Percentiles rank a stretch among this genome's conserved stretches.
Conservation (phyloP, 768 basidiomycete species). For the Chlorophyllum brunneum region DNA sequence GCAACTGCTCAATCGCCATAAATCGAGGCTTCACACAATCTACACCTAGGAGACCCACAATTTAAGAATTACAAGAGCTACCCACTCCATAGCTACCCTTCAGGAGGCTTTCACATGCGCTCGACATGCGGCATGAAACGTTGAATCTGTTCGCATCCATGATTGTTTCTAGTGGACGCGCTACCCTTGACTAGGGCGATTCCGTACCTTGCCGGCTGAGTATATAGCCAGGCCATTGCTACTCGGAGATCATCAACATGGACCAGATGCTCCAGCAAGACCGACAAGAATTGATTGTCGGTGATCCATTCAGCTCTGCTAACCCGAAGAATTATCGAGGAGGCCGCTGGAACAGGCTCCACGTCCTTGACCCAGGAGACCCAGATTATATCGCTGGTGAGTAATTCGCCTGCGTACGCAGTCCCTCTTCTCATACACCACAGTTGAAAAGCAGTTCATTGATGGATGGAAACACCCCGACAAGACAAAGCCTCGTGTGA, state of each 20-base stretch:
- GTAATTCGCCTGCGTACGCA: conserved; percentile 14
- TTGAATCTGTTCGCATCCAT: neutral
- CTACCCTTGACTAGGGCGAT: neutral
- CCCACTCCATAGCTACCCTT: neutral
- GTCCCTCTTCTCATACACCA: neutral
- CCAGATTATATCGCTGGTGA: conserved; percentile 37
- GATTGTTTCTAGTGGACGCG: neutral
- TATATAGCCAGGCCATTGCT: neutral
- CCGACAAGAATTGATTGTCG: conserved; percentile 19
- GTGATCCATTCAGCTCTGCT: conserved; percentile 40
- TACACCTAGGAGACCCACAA: too few relatives aligned
- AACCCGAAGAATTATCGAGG: conserved; percentile 37
- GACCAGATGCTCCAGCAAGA: neutral
- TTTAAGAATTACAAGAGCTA: neutral
- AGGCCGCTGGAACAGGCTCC: conserved; percentile 39
- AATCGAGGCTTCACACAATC: too few relatives aligned
- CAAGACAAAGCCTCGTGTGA: conserved; percentile 45
- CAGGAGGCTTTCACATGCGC: neutral
- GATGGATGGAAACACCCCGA: conserved; percentile 56
- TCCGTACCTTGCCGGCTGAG: neutral
- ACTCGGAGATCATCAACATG: neutral
- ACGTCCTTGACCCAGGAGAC: conserved; percentile 31
- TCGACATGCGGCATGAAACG: neutral
- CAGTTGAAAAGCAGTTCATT: conserved; percentile 48
- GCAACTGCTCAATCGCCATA: too few relatives aligned